Conservation (phyloP, 768 basidiomycete species). For the Melanogaster broomeanus region DNA sequence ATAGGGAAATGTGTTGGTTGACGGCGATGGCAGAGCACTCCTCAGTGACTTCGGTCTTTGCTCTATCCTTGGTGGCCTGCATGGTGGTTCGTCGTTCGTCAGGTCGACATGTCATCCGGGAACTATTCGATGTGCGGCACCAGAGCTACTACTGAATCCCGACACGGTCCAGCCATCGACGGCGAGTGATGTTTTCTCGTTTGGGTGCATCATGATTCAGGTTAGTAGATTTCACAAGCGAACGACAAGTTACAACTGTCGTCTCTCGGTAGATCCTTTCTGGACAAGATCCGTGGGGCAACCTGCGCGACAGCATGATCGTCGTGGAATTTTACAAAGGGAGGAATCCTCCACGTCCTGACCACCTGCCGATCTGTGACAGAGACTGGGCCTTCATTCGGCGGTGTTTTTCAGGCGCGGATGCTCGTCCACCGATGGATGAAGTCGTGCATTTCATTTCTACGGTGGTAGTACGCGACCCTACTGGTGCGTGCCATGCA, state of each 20-base stretch:
- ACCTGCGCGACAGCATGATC: too few relatives aligned
- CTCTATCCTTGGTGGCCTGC: background rate
- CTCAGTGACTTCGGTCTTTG: background rate
- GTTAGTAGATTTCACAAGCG: background rate
- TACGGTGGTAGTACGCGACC: too few relatives aligned
- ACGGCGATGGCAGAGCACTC: background rate
- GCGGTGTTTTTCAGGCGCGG: too few relatives aligned
- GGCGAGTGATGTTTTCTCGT: background rate
- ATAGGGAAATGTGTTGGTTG: background rate
- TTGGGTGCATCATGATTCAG: slow-evolving; percentile 3
- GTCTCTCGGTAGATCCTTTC: background rate
- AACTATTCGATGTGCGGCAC: background rate
- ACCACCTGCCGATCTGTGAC: too few relatives aligned
- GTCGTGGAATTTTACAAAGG: too few relatives aligned
- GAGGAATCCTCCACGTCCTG: too few relatives aligned
- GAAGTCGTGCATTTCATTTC: too few relatives aligned
- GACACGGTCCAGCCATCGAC: background rate
- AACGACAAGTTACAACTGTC: background rate
- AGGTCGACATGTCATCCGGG: background rate
- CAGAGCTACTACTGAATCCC: background rate
- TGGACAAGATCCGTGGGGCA: background rate
- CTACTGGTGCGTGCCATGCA: too few relatives aligned
- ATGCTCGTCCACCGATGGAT: too few relatives aligned
- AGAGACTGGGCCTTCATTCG: too few relatives aligned
- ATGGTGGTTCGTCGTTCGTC: background rate